Evolutionary conservation across 768 basidiomycete genomes (phyloP).

Genomic region (Termitomyces heimii): DNA sequence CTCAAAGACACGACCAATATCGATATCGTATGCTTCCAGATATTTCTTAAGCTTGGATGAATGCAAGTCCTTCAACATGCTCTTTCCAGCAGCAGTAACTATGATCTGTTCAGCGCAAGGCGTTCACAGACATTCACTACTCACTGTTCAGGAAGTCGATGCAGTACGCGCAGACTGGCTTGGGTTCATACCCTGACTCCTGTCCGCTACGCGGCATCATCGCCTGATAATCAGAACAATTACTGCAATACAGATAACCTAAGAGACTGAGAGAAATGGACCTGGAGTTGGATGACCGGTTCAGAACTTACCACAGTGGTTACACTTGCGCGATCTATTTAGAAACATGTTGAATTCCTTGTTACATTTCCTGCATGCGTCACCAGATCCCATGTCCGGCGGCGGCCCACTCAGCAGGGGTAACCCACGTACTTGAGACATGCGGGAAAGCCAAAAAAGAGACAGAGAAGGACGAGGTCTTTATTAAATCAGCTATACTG

Average conservation of each 20-base stretch:
- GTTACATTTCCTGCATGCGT: constrained; percentile 61
- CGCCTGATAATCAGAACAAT: constrained; percentile 72
- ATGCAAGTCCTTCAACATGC: constrained; percentile 48
- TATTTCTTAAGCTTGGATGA: constrained; percentile 65
- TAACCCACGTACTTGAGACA: constrained; percentile 40
- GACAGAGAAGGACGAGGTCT: neutral
- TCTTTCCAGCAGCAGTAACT: constrained; percentile 69
- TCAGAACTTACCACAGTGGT: constrained; percentile 61
- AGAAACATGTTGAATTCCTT: constrained; percentile 70
- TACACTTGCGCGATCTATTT: constrained; percentile 56
- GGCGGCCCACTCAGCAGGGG: constrained; percentile 70
- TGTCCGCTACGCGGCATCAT: constrained; percentile 60
- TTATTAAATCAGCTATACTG: neutral
- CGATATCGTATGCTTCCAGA: constrained; percentile 63
- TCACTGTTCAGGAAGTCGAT: constrained; percentile 64
- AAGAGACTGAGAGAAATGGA: constrained; percentile 4
- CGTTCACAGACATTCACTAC: constrained; percentile 15
- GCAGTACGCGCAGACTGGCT: constrained; percentile 68
- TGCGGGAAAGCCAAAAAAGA: neutral
- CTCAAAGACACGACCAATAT: constrained; percentile 57
- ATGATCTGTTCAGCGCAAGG: constrained; percentile 2
- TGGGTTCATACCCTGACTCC: constrained; percentile 56
- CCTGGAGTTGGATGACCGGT: neutral
- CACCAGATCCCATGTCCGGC: constrained; percentile 26
- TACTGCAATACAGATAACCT: constrained; percentile 72